Conservation (phyloP, 192 early-diverging fungal species). For the Pilobolus umbonatus region DNA sequence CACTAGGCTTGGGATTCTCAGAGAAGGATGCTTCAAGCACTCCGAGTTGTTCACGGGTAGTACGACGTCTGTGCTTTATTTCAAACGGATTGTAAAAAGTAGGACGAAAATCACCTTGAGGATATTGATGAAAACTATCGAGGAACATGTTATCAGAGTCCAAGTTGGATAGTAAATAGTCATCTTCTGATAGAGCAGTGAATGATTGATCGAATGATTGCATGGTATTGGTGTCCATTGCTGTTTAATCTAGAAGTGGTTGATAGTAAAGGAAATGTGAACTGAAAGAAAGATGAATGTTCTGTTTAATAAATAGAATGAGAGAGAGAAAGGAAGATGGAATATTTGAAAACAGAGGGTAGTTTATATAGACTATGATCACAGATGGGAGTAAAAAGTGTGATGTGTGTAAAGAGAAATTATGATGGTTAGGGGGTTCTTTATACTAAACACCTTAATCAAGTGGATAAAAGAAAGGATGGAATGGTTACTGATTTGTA, state of each 20-base stretch:
- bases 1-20: conserved; percentile 59
- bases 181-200: conserved; percentile 4
- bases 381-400: conserved; percentile 4
- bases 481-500: too few relatives aligned
- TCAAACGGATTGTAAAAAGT: conserved; percentile 78
- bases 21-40: conserved; percentile 69
- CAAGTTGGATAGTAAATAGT: background rate
- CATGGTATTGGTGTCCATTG: conserved; percentile 8
- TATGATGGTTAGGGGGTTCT: background rate
- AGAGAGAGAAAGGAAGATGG: background rate
- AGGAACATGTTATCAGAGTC: conserved; percentile 9
- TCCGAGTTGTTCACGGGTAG: conserved; percentile 66
- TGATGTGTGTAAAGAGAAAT: conserved; percentile 6
- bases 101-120: conserved; percentile 54
- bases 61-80: conserved; percentile 70
- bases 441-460: too few relatives aligned
- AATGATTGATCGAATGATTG: conserved; percentile 19
- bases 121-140: conserved; percentile 18
- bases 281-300: background rate
- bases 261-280: background rate
- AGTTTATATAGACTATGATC: background rate
- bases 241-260: background rate
- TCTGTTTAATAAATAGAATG: background rate
- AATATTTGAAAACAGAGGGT: background rate
- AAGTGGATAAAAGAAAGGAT: too few relatives aligned